Conservation (phyloP, 2,329 filamentous ascomycete species). For the Ophiostoma sp. region DNA sequence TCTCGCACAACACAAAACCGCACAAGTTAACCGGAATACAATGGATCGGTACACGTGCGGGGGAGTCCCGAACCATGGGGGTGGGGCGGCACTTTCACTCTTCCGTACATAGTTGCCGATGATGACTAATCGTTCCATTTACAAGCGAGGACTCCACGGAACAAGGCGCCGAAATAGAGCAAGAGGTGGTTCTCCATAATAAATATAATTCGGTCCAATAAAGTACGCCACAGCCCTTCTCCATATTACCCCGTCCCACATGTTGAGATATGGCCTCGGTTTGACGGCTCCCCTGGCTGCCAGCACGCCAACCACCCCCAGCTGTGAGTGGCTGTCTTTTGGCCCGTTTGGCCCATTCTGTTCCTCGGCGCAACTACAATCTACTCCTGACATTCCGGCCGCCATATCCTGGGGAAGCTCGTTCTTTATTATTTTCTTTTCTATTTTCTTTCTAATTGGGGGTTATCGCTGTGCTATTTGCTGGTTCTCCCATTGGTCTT, state of each 20-base stretch:
- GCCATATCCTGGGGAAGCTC: constrained; percentile 7
- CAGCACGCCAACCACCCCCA: constrained; percentile 16
- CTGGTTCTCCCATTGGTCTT: background rate
- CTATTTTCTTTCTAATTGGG: too few species aligned
- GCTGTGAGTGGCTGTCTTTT: constrained; percentile 18
- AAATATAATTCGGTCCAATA: background rate
- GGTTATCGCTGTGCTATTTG: background rate
- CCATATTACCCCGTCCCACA: constrained; percentile 24
- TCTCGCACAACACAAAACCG: background rate
- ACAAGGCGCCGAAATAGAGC: background rate
- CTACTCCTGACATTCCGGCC: background rate
- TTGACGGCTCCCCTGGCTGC: constrained; percentile 22
- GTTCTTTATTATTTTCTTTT: background rate
- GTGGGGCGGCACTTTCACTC: constrained; percentile 3
- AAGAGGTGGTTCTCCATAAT: background rate
- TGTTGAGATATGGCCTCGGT: constrained; percentile 28
- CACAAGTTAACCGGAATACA: background rate
- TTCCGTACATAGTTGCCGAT: too few species aligned
- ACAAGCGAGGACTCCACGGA: background rate
- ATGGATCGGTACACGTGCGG: constrained; percentile 9
- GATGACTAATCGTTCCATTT: background rate
- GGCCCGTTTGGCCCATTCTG: constrained; percentile 15
- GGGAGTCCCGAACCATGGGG: constrained; percentile 8
- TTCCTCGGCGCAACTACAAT: constrained; percentile 20
- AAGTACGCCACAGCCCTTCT: background rate